Conservation (phyloP, 164 flowering plant genomes). For the Vitis labrusca region DNA sequence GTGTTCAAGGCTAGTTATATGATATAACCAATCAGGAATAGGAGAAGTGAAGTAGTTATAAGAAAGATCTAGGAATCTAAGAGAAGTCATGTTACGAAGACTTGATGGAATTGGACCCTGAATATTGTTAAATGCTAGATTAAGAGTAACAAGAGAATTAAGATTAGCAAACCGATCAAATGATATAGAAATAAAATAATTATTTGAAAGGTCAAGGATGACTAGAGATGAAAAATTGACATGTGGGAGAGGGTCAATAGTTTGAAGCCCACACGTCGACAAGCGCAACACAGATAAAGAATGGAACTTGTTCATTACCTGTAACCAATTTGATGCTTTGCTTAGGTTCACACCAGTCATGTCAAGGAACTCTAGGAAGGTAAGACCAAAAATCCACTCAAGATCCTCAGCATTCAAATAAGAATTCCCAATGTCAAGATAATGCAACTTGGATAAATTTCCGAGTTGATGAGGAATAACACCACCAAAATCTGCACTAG, state of each 20-base stretch:
- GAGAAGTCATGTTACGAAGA: neutral
- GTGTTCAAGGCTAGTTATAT: neutral
- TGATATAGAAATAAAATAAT: neutral
- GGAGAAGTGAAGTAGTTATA: neutral
- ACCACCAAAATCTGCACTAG: too few relatives aligned
- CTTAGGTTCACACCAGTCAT: constrained; percentile 4
- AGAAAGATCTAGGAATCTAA: too few relatives aligned
- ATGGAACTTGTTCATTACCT: constrained; percentile 15
- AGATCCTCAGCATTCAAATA: neutral
- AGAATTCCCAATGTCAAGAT: neutral
- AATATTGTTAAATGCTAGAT: neutral
- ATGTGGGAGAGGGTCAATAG: neutral
- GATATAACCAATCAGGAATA: neutral
- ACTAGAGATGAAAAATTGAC: too few relatives aligned
- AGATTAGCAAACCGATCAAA: neutral
- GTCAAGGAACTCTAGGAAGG: constrained; percentile 12
- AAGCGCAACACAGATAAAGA: constrained; percentile 13
- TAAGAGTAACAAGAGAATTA: constrained; percentile 5
- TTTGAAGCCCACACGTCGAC: constrained; percentile 5
- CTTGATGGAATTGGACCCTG: neutral
- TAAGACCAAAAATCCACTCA: constrained; percentile 21
- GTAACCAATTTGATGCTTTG: neutral
- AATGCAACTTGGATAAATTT: neutral
- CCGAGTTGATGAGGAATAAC: constrained; percentile 1
- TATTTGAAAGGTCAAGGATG: neutral